phyloP scores from a whole-genome alignment of 768 basidiomycete species.

The Boletus subparvulus region DNA sequence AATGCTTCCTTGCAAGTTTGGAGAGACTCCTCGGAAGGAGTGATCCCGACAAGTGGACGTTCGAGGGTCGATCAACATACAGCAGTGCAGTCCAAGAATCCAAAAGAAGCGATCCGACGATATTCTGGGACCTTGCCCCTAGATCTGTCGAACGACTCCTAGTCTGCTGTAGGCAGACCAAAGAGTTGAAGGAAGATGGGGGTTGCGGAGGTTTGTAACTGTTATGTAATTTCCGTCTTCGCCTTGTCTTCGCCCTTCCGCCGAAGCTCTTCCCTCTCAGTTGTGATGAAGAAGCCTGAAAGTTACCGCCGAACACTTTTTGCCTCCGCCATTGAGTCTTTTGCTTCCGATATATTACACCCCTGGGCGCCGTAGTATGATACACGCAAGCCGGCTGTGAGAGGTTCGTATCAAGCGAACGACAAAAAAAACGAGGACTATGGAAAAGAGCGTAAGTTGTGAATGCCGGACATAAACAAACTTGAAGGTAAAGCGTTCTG shows the following conservation, averaged over 20 bases:
- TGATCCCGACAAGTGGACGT: too few relatives aligned
- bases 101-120: too few relatives aligned
- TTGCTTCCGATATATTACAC: not conserved
- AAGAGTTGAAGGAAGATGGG: too few relatives aligned
- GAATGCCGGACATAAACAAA: constrained; percentile 12
- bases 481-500: constrained; percentile 10
- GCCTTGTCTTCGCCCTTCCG: too few relatives aligned
- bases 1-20: too few relatives aligned
- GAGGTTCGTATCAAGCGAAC: constrained; percentile 17
- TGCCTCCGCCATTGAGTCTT: not conserved
- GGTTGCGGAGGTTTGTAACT: too few relatives aligned
- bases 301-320: not conserved
- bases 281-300: not conserved
- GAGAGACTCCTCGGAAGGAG: too few relatives aligned
- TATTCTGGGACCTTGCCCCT: too few relatives aligned
- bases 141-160: too few relatives aligned
- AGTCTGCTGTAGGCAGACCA: too few relatives aligned
- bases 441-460: constrained; percentile 23
- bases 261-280: not conserved
- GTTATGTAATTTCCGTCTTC: constrained; percentile 15
- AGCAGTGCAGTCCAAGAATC: too few relatives aligned
- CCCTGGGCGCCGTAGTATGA: not conserved
- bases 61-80: too few relatives aligned
- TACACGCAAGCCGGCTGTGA: constrained; percentile 1
- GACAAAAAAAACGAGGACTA: constrained; percentile 11